Evolutionary conservation across 768 basidiomycete species (phyloP).

Genomic region (Lactarius sp.): DNA sequence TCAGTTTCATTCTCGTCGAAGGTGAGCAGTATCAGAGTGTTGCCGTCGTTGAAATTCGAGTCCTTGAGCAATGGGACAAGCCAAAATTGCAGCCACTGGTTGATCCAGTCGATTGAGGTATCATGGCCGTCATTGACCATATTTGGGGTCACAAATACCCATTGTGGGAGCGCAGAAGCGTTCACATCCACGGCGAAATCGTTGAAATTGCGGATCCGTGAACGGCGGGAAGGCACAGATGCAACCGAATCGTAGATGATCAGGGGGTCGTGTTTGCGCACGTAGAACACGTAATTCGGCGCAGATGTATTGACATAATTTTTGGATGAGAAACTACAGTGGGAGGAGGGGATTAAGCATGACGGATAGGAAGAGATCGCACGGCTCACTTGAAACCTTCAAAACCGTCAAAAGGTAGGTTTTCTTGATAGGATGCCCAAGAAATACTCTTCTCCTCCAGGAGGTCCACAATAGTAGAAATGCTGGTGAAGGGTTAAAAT

Average conservation of each 20-base stretch:
- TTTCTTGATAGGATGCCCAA: slow-evolving; percentile 61
- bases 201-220: slow-evolving; percentile 54
- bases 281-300: slow-evolving; percentile 45
- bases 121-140: slow-evolving; percentile 56
- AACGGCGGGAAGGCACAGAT: slow-evolving; percentile 37
- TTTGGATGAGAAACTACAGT: slow-evolving; percentile 32
- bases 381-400: slow-evolving; percentile 24
- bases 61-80: slow-evolving; percentile 48
- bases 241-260: slow-evolving; percentile 50
- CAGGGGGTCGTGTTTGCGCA: slow-evolving; percentile 53
- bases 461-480: slow-evolving; percentile 56
- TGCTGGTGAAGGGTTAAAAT: slow-evolving; percentile 8
- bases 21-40: slow-evolving; percentile 54
- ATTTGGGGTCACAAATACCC: slow-evolving; percentile 61
- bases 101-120: slow-evolving; percentile 46
- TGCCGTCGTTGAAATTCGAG: slow-evolving; percentile 44
- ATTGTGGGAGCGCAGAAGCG: slow-evolving; percentile 49
- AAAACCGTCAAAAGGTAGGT: slow-evolving; percentile 49
- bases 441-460: slow-evolving; percentile 52
- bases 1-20: slow-evolving; percentile 54
- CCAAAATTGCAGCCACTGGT: slow-evolving; percentile 46
- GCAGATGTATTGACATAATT: slow-evolving; percentile 38
- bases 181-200: slow-evolving; percentile 54
- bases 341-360: neutral
- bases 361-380: neutral